Base-by-base conservation (phyloP, 768 basidiomycete species). In the Phylloporus sp. region DNA sequence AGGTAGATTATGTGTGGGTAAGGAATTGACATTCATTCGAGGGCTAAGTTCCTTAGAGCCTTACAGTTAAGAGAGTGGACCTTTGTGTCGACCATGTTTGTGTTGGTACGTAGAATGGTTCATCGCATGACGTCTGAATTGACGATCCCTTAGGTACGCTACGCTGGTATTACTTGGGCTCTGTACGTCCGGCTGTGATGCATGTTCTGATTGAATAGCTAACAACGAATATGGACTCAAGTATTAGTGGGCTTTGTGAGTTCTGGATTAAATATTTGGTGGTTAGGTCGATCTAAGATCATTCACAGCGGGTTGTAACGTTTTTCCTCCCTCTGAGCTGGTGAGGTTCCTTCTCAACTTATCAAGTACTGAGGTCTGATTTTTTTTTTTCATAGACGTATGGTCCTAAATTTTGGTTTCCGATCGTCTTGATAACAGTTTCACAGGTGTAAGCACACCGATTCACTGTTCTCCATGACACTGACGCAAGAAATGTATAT, bases 1-100 rank as follows among this genome's bases (percentile, higher is more conserved):
- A 50, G 52, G 23, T 53, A 29, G 22, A 51, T 6, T 38, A 42
- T 18, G 5, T 53, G 34, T 53, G 52, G 52, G 52, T 53, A 14
- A 33, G 3, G 15, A 22, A 9, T 15, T 3, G 4, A 10, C 10
- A 3, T 13, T 34, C 4, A 6, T 17, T 17, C 5, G 17, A 18
- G 10, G 1, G 3, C 3, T 3, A 22, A 11, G 1, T 15, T 3
- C 5, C n/a, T 32, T 1, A 42, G 1, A 42, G 6, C 13, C 5
- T 5, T 6, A 32, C 9, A 52, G 50, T 2, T 7, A 15, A 35
- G n/a, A 32, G 32, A 21, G 9, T 52, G 50, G 50, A 29, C 47
- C 1, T 38, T 21, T 26, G 26, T 51, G 8, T 49, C 50, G 0
- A 27, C 31, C 9, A 9, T 51, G 4, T 51, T 38, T 13, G 4